Percentiles rank a stretch among this genome's conserved stretches.
These are phyloP conservation scores for Athelia sp. DNA, from an alignment of 1,284 basidiomycete genomes.

Conservation along the genomic window DNA sequence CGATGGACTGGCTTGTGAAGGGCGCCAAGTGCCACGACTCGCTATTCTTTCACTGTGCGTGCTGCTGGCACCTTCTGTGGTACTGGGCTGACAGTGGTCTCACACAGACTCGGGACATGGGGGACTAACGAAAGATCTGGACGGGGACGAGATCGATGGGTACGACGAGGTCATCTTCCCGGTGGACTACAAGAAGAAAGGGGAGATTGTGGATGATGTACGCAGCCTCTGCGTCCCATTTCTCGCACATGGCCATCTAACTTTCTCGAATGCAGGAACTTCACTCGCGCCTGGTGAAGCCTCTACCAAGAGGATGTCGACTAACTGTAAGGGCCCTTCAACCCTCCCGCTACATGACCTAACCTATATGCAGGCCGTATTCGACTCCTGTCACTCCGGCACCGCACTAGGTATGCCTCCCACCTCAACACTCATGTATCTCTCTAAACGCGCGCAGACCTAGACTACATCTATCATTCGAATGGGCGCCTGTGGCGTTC, in stretches of 20 bases:
- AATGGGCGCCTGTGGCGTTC: constrained; percentile 49
- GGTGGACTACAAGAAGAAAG: not conserved
- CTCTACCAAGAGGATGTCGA: constrained; percentile 58
- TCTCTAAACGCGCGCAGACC: constrained; percentile 34
- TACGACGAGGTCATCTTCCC: constrained; percentile 44
- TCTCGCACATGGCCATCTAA: not conserved
- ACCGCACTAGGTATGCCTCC: constrained; percentile 61
- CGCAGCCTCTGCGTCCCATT: not conserved
- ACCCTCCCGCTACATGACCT: not conserved
- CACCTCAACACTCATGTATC: no score
- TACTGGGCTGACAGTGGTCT: not conserved
- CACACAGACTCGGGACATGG: constrained; percentile 76
- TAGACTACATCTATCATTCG: constrained; percentile 61
- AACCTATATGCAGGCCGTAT: constrained; percentile 46
- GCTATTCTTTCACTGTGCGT: constrained; percentile 82
- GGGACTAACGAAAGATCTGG: constrained; percentile 66
- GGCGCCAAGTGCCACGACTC: constrained; percentile 76
- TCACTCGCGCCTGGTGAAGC: constrained; percentile 25
- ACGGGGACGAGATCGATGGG: constrained; percentile 69
- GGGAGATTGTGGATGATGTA: constrained; percentile 1
- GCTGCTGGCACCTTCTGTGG: not conserved
- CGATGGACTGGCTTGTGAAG: constrained; percentile 85
- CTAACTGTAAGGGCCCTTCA: constrained; percentile 52
- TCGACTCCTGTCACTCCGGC: constrained; percentile 66
- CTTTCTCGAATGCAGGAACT: not conserved